Evolutionary conservation across 2,329 filamentous ascomycete genomes (phyloP).

Genomic region (Neofusicoccum cordaticola): DNA sequence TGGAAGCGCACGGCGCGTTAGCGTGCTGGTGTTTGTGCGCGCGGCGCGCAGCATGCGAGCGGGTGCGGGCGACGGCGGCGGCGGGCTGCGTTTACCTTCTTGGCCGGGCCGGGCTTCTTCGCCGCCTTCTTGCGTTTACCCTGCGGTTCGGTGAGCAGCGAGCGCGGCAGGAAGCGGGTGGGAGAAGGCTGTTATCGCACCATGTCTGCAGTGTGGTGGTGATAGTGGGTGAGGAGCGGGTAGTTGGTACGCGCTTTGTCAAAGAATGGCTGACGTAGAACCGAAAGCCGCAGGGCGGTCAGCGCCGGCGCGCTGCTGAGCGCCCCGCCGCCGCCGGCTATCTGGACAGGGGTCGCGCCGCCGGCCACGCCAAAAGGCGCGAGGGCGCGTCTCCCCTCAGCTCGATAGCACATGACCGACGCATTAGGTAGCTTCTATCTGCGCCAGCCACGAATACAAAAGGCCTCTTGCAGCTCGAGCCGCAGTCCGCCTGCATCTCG

Average conservation of each 20-base stretch:
- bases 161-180: not conserved
- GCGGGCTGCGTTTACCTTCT: conserved; percentile 60
- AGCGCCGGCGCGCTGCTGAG: not conserved
- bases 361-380: not conserved
- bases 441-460: conserved; percentile 16
- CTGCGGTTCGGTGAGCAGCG: conserved; percentile 42
- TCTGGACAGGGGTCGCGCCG: not conserved
- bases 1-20: conserved; percentile 20
- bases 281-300: conserved; percentile 3
- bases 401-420: conserved; percentile 2
- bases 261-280: not conserved
- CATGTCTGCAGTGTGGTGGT: conserved; percentile 22
- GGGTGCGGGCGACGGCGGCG: not conserved
- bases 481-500: conserved; percentile 2
- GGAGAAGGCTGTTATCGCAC: conserved; percentile 20
- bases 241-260: not conserved
- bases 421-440: conserved; percentile 9
- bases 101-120: conserved; percentile 74
- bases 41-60: not conserved
- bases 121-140: conserved; percentile 91
- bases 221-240: not conserved
- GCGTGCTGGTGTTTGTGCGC: not conserved
- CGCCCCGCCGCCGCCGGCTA: not conserved
- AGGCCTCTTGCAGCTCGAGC: conserved; percentile 13
- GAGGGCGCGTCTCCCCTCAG: not conserved